A percentile compares a stretch with the other conserved stretches of the same genome.
Conservation (phyloP, 805 yeast genomes). For the Ogataea thermomethanolica region DNA sequence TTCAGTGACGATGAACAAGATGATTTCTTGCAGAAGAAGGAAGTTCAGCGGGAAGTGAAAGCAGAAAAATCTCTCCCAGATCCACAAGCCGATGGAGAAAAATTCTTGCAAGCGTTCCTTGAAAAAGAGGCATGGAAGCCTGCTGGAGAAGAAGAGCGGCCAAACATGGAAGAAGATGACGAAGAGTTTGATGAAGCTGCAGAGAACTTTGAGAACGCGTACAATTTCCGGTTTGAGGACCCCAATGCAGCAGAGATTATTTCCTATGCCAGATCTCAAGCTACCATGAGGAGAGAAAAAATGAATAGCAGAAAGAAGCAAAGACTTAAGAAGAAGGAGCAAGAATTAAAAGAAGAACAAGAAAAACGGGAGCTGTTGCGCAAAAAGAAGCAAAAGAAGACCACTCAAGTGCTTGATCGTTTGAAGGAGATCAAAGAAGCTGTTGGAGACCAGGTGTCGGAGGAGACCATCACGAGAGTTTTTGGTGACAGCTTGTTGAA, state of each 20-base stretch:
- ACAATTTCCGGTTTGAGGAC: slow-evolving; percentile 93
- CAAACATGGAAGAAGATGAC: slow-evolving; percentile 57
- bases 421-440: slow-evolving; percentile 61
- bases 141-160: slow-evolving; percentile 50
- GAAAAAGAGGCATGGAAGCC: slow-evolving; percentile 89
- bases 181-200: slow-evolving; percentile 90
- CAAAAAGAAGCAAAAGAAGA: slow-evolving; percentile 70
- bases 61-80: slow-evolving; percentile 51
- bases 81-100: slow-evolving; percentile 59
- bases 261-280: slow-evolving; percentile 92
- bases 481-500: slow-evolving; percentile 75
- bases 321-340: slow-evolving; percentile 67
- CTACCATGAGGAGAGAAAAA: slow-evolving; percentile 80
- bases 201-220: slow-evolving; percentile 86
- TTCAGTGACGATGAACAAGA: slow-evolving; percentile 47
- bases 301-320: slow-evolving; percentile 73
- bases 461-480: slow-evolving; percentile 56
- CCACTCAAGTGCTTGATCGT: slow-evolving; percentile 73
- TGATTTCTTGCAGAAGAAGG: slow-evolving; percentile 58
- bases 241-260: slow-evolving; percentile 87
- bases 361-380: slow-evolving; percentile 59
- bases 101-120: slow-evolving; percentile 70
- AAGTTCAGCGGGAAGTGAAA: slow-evolving; percentile 15
- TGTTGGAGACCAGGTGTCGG: slow-evolving; percentile 60
- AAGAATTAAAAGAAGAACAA: slow-evolving; percentile 46